These are phyloP conservation scores for Rhizopogon vesiculosus DNA, from an alignment of 768 basidiomycete genomes.

Conservation along the genomic window DNA sequence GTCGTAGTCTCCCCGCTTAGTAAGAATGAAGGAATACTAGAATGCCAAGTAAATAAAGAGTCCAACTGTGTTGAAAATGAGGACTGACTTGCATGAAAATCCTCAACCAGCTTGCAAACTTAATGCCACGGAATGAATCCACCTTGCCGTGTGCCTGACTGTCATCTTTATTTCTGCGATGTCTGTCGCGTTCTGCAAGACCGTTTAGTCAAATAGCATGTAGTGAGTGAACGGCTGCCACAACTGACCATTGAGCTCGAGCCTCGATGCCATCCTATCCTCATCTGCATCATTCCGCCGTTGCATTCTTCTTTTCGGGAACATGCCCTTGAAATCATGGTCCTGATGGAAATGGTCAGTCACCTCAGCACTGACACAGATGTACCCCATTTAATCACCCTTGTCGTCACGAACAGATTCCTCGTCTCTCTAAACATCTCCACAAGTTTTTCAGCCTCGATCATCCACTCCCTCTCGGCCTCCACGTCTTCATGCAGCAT, in stretches of 20 bases:
- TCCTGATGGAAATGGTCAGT: slow-evolving; percentile 24
- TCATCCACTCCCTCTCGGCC: slow-evolving; percentile 68
- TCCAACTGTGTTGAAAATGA: slow-evolving; percentile 1
- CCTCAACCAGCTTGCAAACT: slow-evolving; percentile 80
- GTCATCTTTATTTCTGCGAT: slow-evolving; percentile 44
- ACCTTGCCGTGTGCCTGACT: slow-evolving; percentile 39
- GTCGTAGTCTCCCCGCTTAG: slow-evolving; percentile 57
- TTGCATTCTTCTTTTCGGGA: slow-evolving; percentile 42
- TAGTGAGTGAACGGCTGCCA: background rate
- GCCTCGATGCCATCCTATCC: slow-evolving; percentile 68
- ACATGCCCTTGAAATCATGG: slow-evolving; percentile 67
- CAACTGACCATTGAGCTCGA: slow-evolving; percentile 64
- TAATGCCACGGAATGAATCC: slow-evolving; percentile 73
- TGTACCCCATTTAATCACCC: slow-evolving; percentile 46
- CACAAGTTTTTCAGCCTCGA: slow-evolving; percentile 80
- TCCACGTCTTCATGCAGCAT: slow-evolving; percentile 43
- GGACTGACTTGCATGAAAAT: slow-evolving; percentile 74
- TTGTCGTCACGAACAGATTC: slow-evolving; percentile 72
- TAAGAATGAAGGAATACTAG: slow-evolving; percentile 74
- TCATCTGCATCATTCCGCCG: slow-evolving; percentile 54
- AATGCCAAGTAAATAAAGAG: background rate
- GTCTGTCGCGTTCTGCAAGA: slow-evolving; percentile 51
- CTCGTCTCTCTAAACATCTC: slow-evolving; percentile 88
- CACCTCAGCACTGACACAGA: background rate
- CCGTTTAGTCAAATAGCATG: background rate